A percentile compares a stretch with the other conserved stretches of the same genome.
Conservation (phyloP, 2,329 filamentous ascomycete genomes). For the Penicillium freii region DNA sequence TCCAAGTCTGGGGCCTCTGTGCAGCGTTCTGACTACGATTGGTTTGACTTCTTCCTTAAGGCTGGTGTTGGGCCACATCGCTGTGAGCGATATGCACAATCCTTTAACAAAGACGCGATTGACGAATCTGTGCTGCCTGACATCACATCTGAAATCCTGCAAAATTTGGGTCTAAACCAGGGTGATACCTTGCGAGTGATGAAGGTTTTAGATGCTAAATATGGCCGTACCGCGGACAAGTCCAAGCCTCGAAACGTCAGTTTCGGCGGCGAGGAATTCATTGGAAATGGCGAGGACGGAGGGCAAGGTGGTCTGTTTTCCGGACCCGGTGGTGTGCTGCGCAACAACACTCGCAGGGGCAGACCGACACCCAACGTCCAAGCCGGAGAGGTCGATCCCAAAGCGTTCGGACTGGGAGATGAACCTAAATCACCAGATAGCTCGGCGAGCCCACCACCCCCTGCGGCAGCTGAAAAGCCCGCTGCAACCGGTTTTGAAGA, state of each 20-base stretch:
- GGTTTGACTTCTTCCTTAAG: constrained; percentile 97
- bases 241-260: constrained; percentile 57
- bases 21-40: constrained; percentile 71
- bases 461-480: constrained; percentile 50
- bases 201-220: constrained; percentile 81
- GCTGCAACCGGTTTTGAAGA: constrained; percentile 76
- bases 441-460: constrained; percentile 50
- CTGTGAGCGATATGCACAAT: constrained; percentile 89
- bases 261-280: constrained; percentile 53
- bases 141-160: constrained; percentile 76
- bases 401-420: constrained; percentile 70
- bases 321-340: constrained; percentile 82
- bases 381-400: constrained; percentile 81
- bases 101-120: constrained; percentile 90
- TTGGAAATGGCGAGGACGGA: constrained; percentile 59
- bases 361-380: constrained; percentile 83
- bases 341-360: constrained; percentile 92
- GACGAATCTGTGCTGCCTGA: constrained; percentile 89
- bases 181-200: constrained; percentile 96
- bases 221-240: constrained; percentile 58
- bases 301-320: constrained; percentile 75
- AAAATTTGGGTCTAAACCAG: constrained; percentile 89
- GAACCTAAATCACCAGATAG: constrained; percentile 43
- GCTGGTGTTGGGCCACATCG: constrained; percentile 90
- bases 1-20: constrained; percentile 38